Evolutionary conservation across 1,284 basidiomycete genomes (phyloP), one percentile per base, ranked within the genome.

Genomic region (Cryptococcus sp.): DNA sequence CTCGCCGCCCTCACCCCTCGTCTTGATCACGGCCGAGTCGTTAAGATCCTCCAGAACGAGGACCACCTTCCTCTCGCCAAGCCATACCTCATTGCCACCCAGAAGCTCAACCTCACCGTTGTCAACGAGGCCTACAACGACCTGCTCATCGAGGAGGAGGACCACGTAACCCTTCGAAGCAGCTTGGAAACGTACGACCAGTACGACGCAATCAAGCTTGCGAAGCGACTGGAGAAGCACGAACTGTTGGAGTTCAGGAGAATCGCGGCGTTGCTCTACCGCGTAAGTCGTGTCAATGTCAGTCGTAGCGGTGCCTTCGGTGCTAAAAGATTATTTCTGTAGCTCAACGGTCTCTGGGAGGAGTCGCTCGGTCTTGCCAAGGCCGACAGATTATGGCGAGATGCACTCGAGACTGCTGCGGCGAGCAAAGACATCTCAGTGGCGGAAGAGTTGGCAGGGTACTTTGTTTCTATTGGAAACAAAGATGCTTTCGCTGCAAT

Each of bases 91-190:
- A 95, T 98, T 70, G 89, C 92, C 44, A 93, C 98, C 24, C 95
- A 98, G 81, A 88, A 93, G 86, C 83, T 95, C 70, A 98, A 98
- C 77, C 84, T 98, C 49, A 89, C 94, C 69, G 91, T 93, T 18
- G 92, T 99, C 71, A 99, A 98, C 73, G 92, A 96, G 65, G 94
- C 94, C 4, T 97, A 95, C 80, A 96, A 98, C 72, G 90, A 93
- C 68, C 80, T 98, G 36, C 81, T 98, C 54, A 98, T 98, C 62
- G 96, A 99, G 77, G 96, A 99, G 78, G 96, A 98, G 78, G 95
- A 98, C 77, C 93, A 92, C 80, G 92, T 95, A 77, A 97, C 94
- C 1, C 83, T 98, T 9, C 87, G 96, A 13, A 92, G 92, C 72
- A 93, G 90, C 21, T 92, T 98, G 62, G 94, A 98, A 78, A 92